Evolutionary conservation across 129 eudicot genomes (phyloP), one percentile per base, ranked within the genome.

Genomic region (Erigeron canadensis): DNA sequence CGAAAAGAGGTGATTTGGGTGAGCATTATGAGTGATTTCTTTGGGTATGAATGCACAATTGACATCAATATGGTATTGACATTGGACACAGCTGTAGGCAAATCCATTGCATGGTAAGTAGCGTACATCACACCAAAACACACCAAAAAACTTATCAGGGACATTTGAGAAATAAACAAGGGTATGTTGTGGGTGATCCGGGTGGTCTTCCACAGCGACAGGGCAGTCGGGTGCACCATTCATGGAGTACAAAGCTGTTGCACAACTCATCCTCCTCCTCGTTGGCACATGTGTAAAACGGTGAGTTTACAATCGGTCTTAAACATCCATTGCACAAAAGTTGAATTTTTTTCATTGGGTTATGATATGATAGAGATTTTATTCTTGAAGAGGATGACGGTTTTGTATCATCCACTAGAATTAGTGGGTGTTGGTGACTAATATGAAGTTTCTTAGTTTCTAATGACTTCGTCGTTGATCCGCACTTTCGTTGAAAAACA

Each of bases 171-270:
- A 7, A 40, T 9, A 22, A 57, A 19, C 38, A 19, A 57, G 63
- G 63, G 64, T 22, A 28, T 58, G 64, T 23, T 58, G 40, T 58
- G 64, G 40, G 64, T 58, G 64, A 58, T n/a, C 40, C 5, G 64
- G 64, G 12, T 58, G 64, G 64, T 58, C 42, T 21, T 21, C 23
- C 12, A 58, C 8, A 2, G 22, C 41, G 5, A 41, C 12, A 6
- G 61, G 61, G 61, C 37, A 55, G 38, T 55, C 61, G 61, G 11
- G 37, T 55, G 61, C 61, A 55, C 38, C 64, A 23, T 13, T 58
- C 64, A 28, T 58, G 64, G 17, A 57, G 63, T 22, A 16, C 63
- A 22, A 19, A 57, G 63, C 10, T 22, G n/a, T 40, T 22, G n/a
- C 63, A 57, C 13, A 8, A 6, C 47, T 43, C 47, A 58, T 28